Conservation (phyloP, 2,329 filamentous ascomycete genomes). For the Rutstroemia sydowiana region DNA sequence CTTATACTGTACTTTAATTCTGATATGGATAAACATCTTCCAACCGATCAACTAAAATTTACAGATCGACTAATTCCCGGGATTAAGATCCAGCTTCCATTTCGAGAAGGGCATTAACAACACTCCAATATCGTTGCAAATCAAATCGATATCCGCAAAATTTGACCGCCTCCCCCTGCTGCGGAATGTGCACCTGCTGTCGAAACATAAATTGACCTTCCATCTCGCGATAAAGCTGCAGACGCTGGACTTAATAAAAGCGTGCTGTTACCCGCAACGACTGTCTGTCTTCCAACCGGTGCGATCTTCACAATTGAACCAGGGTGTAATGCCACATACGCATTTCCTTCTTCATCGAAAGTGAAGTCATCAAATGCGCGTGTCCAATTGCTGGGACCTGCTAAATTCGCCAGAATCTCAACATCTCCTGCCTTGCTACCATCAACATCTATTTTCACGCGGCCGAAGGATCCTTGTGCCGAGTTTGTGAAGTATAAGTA, state of each 20-base stretch:
- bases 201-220: neutral
- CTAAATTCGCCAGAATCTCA: slow-evolving; percentile 8
- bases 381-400: neutral
- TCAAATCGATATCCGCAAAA: too few species aligned
- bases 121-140: too few species aligned
- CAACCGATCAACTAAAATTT: too few species aligned
- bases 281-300: slow-evolving; percentile 2
- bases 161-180: too few species aligned
- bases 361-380: slow-evolving; percentile 16
- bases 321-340: slow-evolving; percentile 16
- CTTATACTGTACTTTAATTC: too few species aligned
- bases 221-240: neutral
- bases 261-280: neutral
- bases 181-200: neutral
- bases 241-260: neutral
- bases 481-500: slow-evolving; percentile 26
- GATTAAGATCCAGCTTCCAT: too few species aligned
- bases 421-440: slow-evolving; percentile 11
- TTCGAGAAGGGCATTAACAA: too few species aligned
- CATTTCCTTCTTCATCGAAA: neutral
- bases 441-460: slow-evolving; percentile 7
- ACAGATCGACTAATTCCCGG: too few species aligned
- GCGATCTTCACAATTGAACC: slow-evolving; percentile 12
- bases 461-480: slow-evolving; percentile 12
- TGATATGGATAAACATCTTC: too few species aligned